Evolutionary conservation across 1,284 basidiomycete species (phyloP), one percentile per base, ranked within the genome.

Genomic region (Cutaneotrichosporon spelunceum): DNA sequence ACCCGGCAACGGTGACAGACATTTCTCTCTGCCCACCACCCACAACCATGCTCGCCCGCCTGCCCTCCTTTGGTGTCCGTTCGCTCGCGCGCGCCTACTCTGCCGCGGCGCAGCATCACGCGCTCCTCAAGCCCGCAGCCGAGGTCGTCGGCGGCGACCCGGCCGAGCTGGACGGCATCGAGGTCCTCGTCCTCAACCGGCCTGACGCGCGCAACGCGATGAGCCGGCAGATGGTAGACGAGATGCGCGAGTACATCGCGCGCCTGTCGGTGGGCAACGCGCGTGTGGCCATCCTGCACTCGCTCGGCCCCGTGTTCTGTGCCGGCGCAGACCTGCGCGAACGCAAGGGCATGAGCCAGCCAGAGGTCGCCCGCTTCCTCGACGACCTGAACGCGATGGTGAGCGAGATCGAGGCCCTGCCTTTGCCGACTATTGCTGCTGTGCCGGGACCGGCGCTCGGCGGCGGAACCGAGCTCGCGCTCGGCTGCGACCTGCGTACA

Each of bases 401-500:
- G 29, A 83, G 84, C 39, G 85, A 85, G 68, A 83, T 97, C 14
- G 91, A 93, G 77, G 82, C 82, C 44, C 81, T 96, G 24, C 87
- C 89, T 16, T 84, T 94, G 79, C 93, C 93, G 1, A 93, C 90
- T 9, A 88, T 97, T 59, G 91, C 91, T 16, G 91, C 93, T 6
- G 89, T 97, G 56, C 93, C 96, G 72, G 94, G 94, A 0, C 89
- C 91, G 30, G 93, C 93, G 2, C 83, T 97, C 8, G 93, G 93
- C 10, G 93, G 93, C 26, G 93, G 93, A 2, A 82, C 94, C 33
- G 93, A 97, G 76, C 80, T 96, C 59, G 84, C 88, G 60, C 82
- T 96, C 57, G 88, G 90, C 2, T 93, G 91, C 79, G 93, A 96
- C 80, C 78, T 97, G 67, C 84, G 93, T 19, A 87, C 94, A 21